Evolutionary conservation across 208 protist species (phyloP).

Genomic region (Leishmania guyanensis): DNA sequence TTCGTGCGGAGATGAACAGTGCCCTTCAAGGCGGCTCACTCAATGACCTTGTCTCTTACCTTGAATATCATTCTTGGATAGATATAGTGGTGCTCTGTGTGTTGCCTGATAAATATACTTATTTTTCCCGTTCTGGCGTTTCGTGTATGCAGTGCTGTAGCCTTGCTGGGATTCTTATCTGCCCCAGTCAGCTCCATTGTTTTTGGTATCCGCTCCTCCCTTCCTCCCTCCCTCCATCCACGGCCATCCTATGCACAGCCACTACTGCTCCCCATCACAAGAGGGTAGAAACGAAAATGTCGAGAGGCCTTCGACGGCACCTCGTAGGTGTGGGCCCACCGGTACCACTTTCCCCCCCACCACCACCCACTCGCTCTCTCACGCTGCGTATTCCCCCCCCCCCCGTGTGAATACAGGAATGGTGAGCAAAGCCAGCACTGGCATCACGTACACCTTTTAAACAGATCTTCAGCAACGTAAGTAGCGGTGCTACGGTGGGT

Average conservation of each 20-base stretch:
- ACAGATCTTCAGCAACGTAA: background rate
- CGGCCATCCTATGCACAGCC: no score
- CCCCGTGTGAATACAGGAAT: background rate
- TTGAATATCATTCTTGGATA: background rate
- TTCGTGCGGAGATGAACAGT: background rate
- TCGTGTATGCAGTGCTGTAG: no score
- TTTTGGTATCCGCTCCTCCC: background rate
- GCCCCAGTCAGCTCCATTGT: background rate
- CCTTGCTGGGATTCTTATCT: no score
- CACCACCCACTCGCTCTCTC: background rate
- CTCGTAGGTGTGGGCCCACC: background rate
- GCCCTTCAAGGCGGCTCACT: background rate
- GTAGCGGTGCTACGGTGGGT: background rate
- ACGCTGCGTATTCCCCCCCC: background rate
- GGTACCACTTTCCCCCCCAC: background rate
- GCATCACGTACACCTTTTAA: background rate
- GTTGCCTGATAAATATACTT: no score
- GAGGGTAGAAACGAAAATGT: background rate
- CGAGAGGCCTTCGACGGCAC: background rate
- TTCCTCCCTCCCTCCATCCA: background rate
- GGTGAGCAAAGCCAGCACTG: background rate
- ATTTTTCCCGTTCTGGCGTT: no score
- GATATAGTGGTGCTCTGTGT: background rate
- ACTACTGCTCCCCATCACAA: no score
- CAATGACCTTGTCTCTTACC: background rate